These are phyloP conservation scores for Phalaenopsis aphrodite DNA, from an alignment of 106 monocot genomes.

Conservation along the genomic window DNA sequence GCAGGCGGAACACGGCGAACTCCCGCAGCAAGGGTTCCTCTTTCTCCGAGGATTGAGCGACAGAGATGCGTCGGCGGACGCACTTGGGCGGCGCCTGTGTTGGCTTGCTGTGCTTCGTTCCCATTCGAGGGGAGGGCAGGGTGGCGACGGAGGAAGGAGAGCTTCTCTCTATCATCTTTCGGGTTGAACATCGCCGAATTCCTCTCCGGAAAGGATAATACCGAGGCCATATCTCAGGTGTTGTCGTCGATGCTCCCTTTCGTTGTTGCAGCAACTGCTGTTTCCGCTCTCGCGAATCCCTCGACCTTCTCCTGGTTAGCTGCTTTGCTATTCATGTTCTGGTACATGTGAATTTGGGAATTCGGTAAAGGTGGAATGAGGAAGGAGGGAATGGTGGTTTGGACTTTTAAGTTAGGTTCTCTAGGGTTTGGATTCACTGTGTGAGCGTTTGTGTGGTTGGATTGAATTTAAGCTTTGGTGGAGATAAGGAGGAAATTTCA, in stretches of 20 bases:
- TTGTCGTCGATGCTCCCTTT: slow-evolving; percentile 81
- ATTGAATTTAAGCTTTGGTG: too few species aligned
- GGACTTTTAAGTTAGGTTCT: not conserved
- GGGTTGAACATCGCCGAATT: not conserved
- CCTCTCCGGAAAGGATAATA: not conserved
- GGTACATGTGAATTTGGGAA: not conserved
- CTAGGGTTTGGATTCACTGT: not conserved
- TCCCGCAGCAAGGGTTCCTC: not conserved
- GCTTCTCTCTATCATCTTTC: slow-evolving; percentile 37
- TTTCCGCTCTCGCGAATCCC: slow-evolving; percentile 70
- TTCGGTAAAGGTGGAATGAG: too few species aligned
- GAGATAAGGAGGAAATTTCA: too few species aligned
- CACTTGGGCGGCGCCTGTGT: not conserved
- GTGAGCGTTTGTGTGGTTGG: not conserved
- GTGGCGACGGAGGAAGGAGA: slow-evolving; percentile 47
- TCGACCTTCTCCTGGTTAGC: slow-evolving; percentile 82
- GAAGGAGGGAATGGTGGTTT: not conserved
- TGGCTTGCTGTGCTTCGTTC: slow-evolving; percentile 46
- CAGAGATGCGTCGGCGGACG: not conserved
- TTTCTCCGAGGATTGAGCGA: not conserved
- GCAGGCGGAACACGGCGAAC: not conserved
- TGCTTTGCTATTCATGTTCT: not conserved
- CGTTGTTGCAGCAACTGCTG: slow-evolving; percentile 80
- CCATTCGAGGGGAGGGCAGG: slow-evolving; percentile 50
- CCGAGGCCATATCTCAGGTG: slow-evolving; percentile 18